Base-by-base conservation (phyloP, 768 basidiomycete species). In the Hypholoma fasciculare region DNA sequence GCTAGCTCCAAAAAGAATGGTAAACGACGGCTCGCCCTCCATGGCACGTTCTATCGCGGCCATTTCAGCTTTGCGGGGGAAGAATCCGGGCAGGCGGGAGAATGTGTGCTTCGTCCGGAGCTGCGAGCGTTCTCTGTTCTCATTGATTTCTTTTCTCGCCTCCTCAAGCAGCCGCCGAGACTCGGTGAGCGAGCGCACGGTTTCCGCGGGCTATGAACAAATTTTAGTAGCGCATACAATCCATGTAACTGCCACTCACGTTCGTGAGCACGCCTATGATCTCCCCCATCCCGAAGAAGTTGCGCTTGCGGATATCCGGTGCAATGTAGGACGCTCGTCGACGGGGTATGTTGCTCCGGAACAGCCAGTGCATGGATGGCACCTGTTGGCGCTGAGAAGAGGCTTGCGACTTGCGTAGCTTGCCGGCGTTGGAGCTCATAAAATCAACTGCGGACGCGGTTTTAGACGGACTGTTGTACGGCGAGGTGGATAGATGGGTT, bases 281-380 rank as follows among this genome's bases (percentile, higher is more conserved):
- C 59, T 93, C 91, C 52, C 88, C 83, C 76, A 93, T 80, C 26
- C 92, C 90, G 61, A 93, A 93, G 61, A 92, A 83, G 60, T 86
- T 86, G 55, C 90, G 79, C 66, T 84, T 86, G 67, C 83, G 84
- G 49, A 84, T 74, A 67, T 88, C 85, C 40, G 77, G 69, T 17
- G 85, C 83, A 58, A 88, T 73, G 51, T 78, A 82, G 17, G 85
- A 86, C 58, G 80, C 79, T 61, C 87, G 78, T 64, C 82, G 77
- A 43, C 87, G 82, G 63, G 88, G 87, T 49, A 90, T 83, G 69
- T 89, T 90, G 62, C 82, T 86, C 63, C 87, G 81, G 70, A 89
- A 90, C 55, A 90, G 77, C 89, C 89, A 90, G 60, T 90, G 88
- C 50, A 89, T 71, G 57, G 85, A 78, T 16, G 65, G 68, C 50